phyloP scores from a whole-genome alignment of 1,139 yeast genomes.

The Arxiozyma heterogenica region DNA sequence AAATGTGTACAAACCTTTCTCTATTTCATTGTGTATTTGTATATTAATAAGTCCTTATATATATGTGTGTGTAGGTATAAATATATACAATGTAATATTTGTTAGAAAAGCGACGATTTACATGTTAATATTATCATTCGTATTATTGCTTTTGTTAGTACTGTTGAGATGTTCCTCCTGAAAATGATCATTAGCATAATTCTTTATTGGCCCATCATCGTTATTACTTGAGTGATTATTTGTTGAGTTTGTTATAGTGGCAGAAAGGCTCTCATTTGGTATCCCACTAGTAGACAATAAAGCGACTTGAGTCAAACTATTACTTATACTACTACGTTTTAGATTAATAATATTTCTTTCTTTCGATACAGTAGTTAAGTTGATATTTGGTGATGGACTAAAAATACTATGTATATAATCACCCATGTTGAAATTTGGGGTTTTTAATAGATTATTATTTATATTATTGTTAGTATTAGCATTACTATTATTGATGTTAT shows the following conservation, averaged over 20 bases:
- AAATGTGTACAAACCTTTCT: not conserved
- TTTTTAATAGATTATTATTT: conserved; percentile 16
- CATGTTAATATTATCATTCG: conserved; percentile 1
- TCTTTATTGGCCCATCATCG: not conserved
- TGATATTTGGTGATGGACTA: conserved; percentile 30
- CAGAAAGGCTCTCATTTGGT: not conserved
- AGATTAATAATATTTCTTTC: not conserved
- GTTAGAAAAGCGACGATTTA: not conserved
- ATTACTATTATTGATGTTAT: conserved; percentile 2
- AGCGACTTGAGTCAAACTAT: conserved; percentile 3
- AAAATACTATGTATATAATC: conserved; percentile 31
- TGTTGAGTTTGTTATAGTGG: not conserved
- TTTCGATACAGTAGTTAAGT: not conserved
- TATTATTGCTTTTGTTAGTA: not conserved
- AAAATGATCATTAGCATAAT: too few species aligned
- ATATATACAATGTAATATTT: not conserved
- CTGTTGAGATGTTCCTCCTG: not conserved
- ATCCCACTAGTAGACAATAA: conserved; percentile 1
- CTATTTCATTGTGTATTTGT: not conserved
- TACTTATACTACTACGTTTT: conserved; percentile 5
- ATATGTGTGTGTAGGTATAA: not conserved
- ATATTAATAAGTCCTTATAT: not conserved
- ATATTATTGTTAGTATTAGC: not conserved
- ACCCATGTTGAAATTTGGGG: conserved; percentile 31
- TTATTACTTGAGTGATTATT: not conserved